These are phyloP conservation scores for Dorcoceras hygrometricum DNA, from an alignment of 257 asterid genomes.

Conservation along the genomic window DNA sequence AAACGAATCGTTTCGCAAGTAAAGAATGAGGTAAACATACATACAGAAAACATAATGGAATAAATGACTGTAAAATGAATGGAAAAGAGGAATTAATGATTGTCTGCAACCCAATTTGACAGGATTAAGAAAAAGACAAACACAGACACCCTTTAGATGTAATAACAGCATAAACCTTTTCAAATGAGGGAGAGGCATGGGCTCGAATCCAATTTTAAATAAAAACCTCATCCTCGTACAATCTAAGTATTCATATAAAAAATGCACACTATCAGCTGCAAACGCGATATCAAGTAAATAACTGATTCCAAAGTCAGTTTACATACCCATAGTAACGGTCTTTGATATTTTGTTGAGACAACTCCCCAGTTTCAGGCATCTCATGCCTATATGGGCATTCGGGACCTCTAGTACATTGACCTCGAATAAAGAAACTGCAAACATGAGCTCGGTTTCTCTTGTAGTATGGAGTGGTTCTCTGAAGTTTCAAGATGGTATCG, in stretches of 20 bases:
- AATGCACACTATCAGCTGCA: not conserved
- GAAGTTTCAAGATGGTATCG: conserved; percentile 93
- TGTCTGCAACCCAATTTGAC: not conserved
- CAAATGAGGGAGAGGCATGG: not conserved
- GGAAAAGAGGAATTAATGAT: not conserved
- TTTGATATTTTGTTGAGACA: conserved; percentile 93
- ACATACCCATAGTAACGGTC: conserved; percentile 98
- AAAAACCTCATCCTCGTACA: not conserved
- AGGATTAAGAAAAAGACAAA: not conserved
- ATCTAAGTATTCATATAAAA: conserved; percentile 12
- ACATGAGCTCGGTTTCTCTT: conserved; percentile 95
- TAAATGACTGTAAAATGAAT: not conserved
- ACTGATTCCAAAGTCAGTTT: not conserved
- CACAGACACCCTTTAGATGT: not conserved
- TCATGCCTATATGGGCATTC: conserved; percentile 99
- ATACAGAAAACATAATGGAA: not conserved
- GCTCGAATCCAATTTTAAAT: not conserved
- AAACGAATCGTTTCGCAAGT: not conserved
- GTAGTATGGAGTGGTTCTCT: conserved; percentile 93
- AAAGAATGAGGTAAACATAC: not conserved
- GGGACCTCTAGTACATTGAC: conserved; percentile 95
- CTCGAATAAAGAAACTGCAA: conserved; percentile 94
- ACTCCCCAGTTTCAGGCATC: conserved; percentile 97
- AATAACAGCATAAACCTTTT: too few species aligned
- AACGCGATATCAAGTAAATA: not conserved